These are phyloP conservation scores for Meyerozyma athensensis DNA, from an alignment of 1,139 yeast species.

Conservation along the genomic window DNA sequence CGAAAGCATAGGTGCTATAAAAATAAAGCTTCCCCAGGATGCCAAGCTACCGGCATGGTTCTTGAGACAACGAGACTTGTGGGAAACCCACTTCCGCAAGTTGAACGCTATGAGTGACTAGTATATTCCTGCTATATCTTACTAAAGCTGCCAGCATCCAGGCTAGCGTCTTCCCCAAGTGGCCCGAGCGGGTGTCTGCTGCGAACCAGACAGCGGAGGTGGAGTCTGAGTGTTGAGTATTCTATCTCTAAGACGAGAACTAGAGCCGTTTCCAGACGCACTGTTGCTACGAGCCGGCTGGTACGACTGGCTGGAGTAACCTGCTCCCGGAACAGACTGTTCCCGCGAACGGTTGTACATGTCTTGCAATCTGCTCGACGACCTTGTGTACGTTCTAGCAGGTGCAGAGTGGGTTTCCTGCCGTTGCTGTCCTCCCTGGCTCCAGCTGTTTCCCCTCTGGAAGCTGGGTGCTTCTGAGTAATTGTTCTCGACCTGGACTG, in stretches of 20 bases:
- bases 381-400: constrained; percentile 15
- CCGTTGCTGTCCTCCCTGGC: constrained; percentile 11
- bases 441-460: constrained; percentile 7
- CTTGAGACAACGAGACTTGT: constrained; percentile 50
- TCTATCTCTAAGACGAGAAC: constrained; percentile 29
- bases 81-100: constrained; percentile 42
- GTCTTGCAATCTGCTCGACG: constrained; percentile 37
- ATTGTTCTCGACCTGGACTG: constrained; percentile 22
- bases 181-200: constrained; percentile 15
- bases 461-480: constrained; percentile 10
- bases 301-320: constrained; percentile 22
- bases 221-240: constrained; percentile 21
- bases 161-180: constrained; percentile 25
- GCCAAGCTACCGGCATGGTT: constrained; percentile 70
- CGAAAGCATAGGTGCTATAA: constrained; percentile 36
- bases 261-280: constrained; percentile 25
- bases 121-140: background rate
- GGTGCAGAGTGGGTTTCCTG: constrained; percentile 8
- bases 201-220: constrained; percentile 4
- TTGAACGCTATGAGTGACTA: constrained; percentile 5
- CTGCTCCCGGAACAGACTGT: constrained; percentile 34
- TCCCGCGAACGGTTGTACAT: constrained; percentile 43
- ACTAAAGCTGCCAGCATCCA: constrained; percentile 1
- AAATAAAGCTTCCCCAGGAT: constrained; percentile 57
- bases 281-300: constrained; percentile 26